Evolutionary conservation across 257 asterid genomes (phyloP), one percentile per base, ranked within the genome.

Genomic region (Voacanga thouarsii): DNA sequence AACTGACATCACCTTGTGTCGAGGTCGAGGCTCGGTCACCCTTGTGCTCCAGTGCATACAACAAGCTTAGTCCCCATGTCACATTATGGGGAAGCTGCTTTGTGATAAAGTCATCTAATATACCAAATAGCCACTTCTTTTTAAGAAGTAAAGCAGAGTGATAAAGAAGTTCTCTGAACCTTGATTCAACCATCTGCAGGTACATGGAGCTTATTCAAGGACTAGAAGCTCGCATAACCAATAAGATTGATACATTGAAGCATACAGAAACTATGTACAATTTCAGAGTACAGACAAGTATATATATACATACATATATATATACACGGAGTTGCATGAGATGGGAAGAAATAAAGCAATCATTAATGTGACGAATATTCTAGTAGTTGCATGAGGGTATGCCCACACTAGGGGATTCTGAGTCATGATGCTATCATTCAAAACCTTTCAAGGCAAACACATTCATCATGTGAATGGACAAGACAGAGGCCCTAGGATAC

Each of bases 81-180:
- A 96, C 99, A 72, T 96, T 96, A 80, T 96, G 98, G 53, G 99
- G 99, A 81, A 96, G 97, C 89, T 96, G 99, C 89, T 93, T 96
- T 14, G 98, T 96, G 80, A 92, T 88, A 79, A 96, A 96, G 86
- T 96, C 99, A 66, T 96, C 99, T 71, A 96, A 60, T 66, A 93
- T 87, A 71, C 99, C 97, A 83, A 92, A 93, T 60, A 93, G 69
- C 99, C 99, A 96, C 85, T 88, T 93, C 91, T 90, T 96, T 87
- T 89, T 93, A 78, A 93, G 97, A 84, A 93, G 93, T 79, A 88
- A 76, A 75, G 87, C 77, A 18, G 98, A 96, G 82, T 96, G 99
- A 83, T 85, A 79, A 80, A 89, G 86, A 84, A 96, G 98, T 81
- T 86, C 94, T 65, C 84, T 65, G 83, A 88, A 96, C 86, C 96